phyloP scores from a whole-genome alignment of 768 basidiomycete species.

The Agaricus subrufescens region DNA sequence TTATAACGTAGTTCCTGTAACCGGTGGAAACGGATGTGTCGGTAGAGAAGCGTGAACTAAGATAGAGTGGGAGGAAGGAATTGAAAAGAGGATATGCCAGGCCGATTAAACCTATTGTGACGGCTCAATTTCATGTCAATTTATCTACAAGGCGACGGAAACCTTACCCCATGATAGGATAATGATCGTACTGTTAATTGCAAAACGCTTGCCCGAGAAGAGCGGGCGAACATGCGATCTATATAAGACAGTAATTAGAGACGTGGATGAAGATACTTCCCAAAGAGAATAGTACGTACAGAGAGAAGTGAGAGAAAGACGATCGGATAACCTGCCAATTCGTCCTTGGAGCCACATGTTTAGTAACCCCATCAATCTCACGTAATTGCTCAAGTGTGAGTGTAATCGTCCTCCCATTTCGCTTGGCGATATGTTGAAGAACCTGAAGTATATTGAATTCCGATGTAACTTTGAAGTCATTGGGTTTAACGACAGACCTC shows the following conservation, averaged over 20 bases:
- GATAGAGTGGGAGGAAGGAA: constrained; percentile 46
- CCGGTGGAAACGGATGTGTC: constrained; percentile 22
- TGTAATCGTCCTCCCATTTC: constrained; percentile 40
- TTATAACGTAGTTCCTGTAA: constrained; percentile 46
- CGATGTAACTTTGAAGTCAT: background rate
- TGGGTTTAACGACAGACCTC: constrained; percentile 19
- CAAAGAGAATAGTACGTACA: constrained; percentile 24
- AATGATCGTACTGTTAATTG: constrained; percentile 41
- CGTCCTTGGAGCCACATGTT: constrained; percentile 15
- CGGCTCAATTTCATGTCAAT: no score
- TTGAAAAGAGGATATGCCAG: constrained; percentile 52
- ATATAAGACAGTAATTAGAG: background rate
- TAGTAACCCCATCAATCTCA: constrained; percentile 17
- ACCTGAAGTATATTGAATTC: constrained; percentile 24
- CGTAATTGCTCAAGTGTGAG: constrained; percentile 41
- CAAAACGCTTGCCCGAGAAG: constrained; percentile 39
- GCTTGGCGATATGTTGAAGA: constrained; percentile 41
- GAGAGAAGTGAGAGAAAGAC: constrained; percentile 33
- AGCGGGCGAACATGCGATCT: constrained; percentile 47
- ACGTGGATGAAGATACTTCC: background rate
- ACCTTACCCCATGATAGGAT: constrained; percentile 47
- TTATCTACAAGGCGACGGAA: no score
- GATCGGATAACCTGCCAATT: constrained; percentile 24
- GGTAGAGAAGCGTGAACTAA: constrained; percentile 27
- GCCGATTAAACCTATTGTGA: constrained; percentile 34